Conservation (phyloP, 129 eudicot genomes). For the Artemisia annua region DNA sequence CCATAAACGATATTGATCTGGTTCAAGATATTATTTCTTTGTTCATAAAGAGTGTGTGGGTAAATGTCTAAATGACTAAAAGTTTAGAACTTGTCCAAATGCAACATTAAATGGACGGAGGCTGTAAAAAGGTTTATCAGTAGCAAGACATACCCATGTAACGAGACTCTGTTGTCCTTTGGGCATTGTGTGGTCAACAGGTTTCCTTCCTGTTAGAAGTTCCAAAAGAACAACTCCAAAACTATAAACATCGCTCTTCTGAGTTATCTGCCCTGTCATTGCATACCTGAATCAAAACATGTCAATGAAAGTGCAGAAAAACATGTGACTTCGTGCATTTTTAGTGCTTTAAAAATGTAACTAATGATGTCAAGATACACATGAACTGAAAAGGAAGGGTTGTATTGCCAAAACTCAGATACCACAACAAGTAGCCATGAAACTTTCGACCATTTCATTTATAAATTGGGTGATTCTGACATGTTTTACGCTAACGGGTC, state of each 20-base stretch:
- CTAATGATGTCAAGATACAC: too few relatives aligned
- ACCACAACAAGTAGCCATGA: too few relatives aligned
- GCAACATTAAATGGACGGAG: not conserved
- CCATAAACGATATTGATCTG: not conserved
- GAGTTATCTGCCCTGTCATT: conserved; percentile 83
- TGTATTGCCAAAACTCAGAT: too few relatives aligned
- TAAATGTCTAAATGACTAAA: conserved; percentile 14
- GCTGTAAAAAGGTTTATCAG: not conserved
- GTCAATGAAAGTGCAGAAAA: not conserved
- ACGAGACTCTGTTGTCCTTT: conserved; percentile 94
- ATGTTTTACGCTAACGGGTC: too few relatives aligned
- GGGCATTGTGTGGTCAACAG: conserved; percentile 93
- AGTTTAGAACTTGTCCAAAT: not conserved
- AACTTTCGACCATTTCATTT: too few relatives aligned
- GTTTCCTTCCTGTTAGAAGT: conserved; percentile 83
- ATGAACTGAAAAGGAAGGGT: too few relatives aligned
- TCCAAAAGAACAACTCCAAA: conserved; percentile 80
- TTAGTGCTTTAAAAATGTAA: too few relatives aligned
- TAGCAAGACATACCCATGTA: conserved; percentile 60
- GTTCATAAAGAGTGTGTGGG: not conserved
- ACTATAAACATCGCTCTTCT: conserved; percentile 86
- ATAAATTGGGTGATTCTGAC: too few relatives aligned
- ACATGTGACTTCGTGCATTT: too few relatives aligned
- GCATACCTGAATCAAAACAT: conserved; percentile 54
- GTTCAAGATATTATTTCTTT: not conserved